phyloP scores from a whole-genome alignment of 257 asterid genomes.

The Eustoma russellianum region DNA sequence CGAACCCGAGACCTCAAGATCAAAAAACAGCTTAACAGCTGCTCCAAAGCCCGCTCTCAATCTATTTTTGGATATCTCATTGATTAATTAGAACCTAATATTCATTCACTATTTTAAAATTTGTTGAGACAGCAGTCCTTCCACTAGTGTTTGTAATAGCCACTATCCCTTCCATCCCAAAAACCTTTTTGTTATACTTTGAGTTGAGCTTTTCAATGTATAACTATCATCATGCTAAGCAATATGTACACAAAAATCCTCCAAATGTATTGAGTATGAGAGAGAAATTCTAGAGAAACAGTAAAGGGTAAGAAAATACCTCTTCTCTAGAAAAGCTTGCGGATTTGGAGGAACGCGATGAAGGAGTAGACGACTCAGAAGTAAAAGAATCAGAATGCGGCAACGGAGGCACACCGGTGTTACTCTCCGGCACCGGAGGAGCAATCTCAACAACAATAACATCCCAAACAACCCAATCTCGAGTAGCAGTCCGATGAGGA shows the following conservation, averaged over 20 bases:
- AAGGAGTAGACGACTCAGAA: slow-evolving; percentile 51
- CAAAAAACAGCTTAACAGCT: too few relatives aligned
- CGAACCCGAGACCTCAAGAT: too few relatives aligned
- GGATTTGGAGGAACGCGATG: slow-evolving; percentile 42
- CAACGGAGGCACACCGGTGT: slow-evolving; percentile 20
- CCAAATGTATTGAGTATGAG: background rate
- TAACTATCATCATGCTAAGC: too few relatives aligned
- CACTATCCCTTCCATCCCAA: too few relatives aligned
- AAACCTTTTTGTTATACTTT: too few relatives aligned
- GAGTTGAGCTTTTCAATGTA: too few relatives aligned
- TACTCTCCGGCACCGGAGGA: slow-evolving; percentile 31
- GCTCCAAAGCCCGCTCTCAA: too few relatives aligned
- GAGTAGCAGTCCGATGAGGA: slow-evolving; percentile 69
- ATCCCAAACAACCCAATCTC: slow-evolving; percentile 87
- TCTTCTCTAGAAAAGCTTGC: slow-evolving; percentile 59
- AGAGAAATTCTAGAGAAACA: background rate
- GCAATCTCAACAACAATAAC: slow-evolving; percentile 57
- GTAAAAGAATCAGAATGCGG: slow-evolving; percentile 38
- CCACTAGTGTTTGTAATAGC: too few relatives aligned
- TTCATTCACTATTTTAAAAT: too few relatives aligned
- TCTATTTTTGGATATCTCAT: too few relatives aligned
- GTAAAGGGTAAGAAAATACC: slow-evolving; percentile 20
- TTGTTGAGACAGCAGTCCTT: too few relatives aligned
- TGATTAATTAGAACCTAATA: too few relatives aligned
- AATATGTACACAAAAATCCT: background rate